Evolutionary conservation across 2,329 filamentous ascomycete species (phyloP), one percentile per base, ranked within the genome.

Genomic region (Pseudogymnoascus sp.): DNA sequence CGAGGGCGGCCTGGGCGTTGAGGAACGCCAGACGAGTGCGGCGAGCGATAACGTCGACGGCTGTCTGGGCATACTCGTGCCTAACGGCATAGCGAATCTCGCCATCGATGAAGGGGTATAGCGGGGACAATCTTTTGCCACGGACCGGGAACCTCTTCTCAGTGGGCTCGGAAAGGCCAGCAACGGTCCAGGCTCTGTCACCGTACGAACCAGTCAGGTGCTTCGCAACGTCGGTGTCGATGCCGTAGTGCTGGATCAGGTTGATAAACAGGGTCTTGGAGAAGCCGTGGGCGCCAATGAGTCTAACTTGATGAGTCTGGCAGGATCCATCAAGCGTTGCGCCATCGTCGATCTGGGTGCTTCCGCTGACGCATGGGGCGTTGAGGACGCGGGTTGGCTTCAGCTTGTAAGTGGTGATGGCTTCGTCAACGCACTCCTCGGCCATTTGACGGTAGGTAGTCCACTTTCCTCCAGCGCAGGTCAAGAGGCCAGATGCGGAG

Each of bases 231-330:
- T 95, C 90, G 16, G 90, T 95, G 76, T 96, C 92, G 64, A 96
- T 78, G 67, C 91, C 90, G 73, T 89, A 96, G 78, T 96, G 90
- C 76, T 96, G 91, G 73, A 96, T 93, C 53, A 96, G 79, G 75
- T 92, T 91, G 81, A 96, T 96, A 79, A 96, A 96, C 37, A 96
- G 84, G 3, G 91, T 89, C 76, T 91, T 91, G 76, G 88, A 91
- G 79, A 87, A 93, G 63, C 90, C 90, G 74, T 95, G 90, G 12
- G 90, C 89, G 68, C 90, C 90, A 65, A 93, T 81, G 59, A 95
- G 80, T 60, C 88, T 85, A 64, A 93, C 87, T 68, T 87, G 84
- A 75, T 93, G 90, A 3, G 90, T 93, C 72, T 92, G 89, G 77
- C 90, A 93, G 59, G 79, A 81, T 40, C 90, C 90, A 69, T 88